Evolutionary conservation across 345 rosid species (phyloP).

Genomic region (Populus pruinosa): DNA sequence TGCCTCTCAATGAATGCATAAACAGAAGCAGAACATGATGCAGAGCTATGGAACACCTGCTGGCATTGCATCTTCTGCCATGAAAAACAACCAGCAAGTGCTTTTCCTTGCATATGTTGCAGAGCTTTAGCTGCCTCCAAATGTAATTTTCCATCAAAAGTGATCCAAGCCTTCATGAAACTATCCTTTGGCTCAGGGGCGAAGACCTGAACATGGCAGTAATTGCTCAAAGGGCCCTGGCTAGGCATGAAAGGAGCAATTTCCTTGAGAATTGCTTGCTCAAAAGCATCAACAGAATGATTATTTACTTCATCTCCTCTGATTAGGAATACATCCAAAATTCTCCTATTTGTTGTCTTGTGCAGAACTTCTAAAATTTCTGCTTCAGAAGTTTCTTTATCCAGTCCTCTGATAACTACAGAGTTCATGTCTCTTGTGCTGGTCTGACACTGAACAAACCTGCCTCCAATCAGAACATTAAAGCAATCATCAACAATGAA

Average conservation of each 20-base stretch:
- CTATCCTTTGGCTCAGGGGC: constrained; percentile 46
- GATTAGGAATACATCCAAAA: constrained; percentile 49
- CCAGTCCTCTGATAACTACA: constrained; percentile 48
- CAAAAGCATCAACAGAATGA: constrained; percentile 48
- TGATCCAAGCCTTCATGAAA: constrained; percentile 49
- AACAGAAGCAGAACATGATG: constrained; percentile 61
- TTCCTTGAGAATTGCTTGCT: constrained; percentile 39
- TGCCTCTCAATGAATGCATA: constrained; percentile 59
- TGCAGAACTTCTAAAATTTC: constrained; percentile 56
- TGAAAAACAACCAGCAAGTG: constrained; percentile 54
- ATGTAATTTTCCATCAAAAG: constrained; percentile 77
- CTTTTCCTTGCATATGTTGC: constrained; percentile 68
- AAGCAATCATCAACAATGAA: constrained; percentile 38
- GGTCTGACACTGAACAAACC: constrained; percentile 32
- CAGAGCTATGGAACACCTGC: constrained; percentile 69
- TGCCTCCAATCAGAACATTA: constrained; percentile 47
- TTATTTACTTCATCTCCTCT: constrained; percentile 49
- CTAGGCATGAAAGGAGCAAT: constrained; percentile 43
- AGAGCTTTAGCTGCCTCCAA: constrained; percentile 94
- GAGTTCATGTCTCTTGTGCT: constrained; percentile 31
- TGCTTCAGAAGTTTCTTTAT: constrained; percentile 57
- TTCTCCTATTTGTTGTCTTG: constrained; percentile 43
- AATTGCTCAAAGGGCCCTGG: constrained; percentile 40
- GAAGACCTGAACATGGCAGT: constrained; percentile 56
- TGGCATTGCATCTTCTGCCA: constrained; percentile 87